Base-by-base conservation (phyloP, 2,329 filamentous ascomycete species). In the Pseudogymnoascus sp. region DNA sequence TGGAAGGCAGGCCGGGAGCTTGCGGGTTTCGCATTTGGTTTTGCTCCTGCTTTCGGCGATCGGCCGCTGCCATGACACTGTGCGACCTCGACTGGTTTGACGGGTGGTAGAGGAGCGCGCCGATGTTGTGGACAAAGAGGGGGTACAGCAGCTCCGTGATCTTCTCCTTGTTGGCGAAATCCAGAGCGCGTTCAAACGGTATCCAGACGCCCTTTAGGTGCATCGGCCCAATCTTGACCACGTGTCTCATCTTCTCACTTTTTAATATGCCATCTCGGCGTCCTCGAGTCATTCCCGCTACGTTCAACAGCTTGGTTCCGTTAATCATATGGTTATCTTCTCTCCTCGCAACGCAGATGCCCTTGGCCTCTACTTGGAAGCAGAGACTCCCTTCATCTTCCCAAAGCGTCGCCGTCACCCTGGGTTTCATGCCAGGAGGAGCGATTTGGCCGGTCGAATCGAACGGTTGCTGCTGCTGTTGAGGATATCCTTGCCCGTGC, bases 301-400 rank as follows among this genome's bases (percentile, higher is more conserved):
- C 95, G 69, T 99, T 99, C 64, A 97, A 79, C 64, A 99, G 81
- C 76, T 97, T 99, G 0, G 95, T 99, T 16, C 95, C 95, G 72
- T 97, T 99, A 76, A 99, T 97, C 91, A 99, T 97, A 78, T 96
- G 91, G 77, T 97, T 97, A 71, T 97, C 93, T 84, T 97, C 93
- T 74, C 95, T 84, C 69, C 95, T 86, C 62, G 93, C 93, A 64
- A 97, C 95, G 75, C 95, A 99, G 62, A 99, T 93, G 59, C 93
- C 93, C 69, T 95, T 89, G 3, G 95, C 93, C 76, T 97, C 95
- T 1, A 97, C 95, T 75, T 97, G 95, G 74, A 97, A 99, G 78
- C 95, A 99, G 31, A 97, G 80, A 73, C 92, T 97, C 36, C 95
- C 95, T 73, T 99, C 95, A 69, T 99, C 95, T 79, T 97, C 95